Base-by-base conservation (phyloP, 306 rosid genomes). In the Mimosa bimucronata region DNA sequence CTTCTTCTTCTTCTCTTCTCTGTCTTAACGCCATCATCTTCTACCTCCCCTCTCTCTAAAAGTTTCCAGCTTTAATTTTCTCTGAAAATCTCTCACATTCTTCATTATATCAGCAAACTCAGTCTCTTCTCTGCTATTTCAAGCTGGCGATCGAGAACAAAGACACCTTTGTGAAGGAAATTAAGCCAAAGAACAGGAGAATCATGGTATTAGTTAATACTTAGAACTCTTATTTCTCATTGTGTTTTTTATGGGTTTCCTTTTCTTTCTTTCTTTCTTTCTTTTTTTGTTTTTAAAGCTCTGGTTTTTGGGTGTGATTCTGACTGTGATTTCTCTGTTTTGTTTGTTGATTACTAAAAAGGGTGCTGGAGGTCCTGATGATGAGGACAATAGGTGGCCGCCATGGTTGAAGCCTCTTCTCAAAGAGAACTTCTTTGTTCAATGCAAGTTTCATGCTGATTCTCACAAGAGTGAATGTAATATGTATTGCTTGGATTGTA, bases 361-460 rank as follows among this genome's bases (percentile, higher is more conserved):
- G 98, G 98, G 98, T 71, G 92, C 92, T 67, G 97, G 97, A 46
- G 92, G 96, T 25, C 97, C 93, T 58, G 97, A 82, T n/a, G 97
- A 94, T 15, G 92, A 89, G 31, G 95, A 90, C 58, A 83, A 78
- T 21, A 81, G 93, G 81, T 94, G 98, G 98, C 98, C 98, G 60
- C 98, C 97, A 76, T 94, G 98, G 98, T 79, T 94, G 89, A 92
- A 89, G 73, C 98, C 98, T 87, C 86, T 94, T 67, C 94, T 94
- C 0, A 79, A 57, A 68, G 98, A 94, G 81, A 81, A 83, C 71
- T 94, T 94, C 89, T 94, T 94, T 50, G 98, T 88, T 84, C 98
- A 92, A 86, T 94, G 98, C 91, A 89, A 90, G 82, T 52, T 81
- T 19, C 98, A 94, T 38, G 97, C 92, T 2, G 97, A 92, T 80